Evolutionary conservation across 805 yeast species (phyloP).

Genomic region (Kluyveromyces nonfermentans): DNA sequence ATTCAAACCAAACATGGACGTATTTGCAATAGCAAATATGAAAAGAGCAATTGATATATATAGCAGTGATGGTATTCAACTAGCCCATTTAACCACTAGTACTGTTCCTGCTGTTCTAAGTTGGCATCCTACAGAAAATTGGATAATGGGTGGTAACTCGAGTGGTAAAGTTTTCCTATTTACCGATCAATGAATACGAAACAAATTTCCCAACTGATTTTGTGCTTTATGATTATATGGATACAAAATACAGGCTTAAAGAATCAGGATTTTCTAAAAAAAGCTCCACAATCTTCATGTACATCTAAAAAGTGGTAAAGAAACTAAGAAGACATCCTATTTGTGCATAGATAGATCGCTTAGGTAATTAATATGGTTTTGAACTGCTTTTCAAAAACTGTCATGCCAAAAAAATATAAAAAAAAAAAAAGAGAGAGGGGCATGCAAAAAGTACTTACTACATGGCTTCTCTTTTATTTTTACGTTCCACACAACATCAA

Average conservation of each 20-base stretch:
- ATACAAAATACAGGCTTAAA: no score
- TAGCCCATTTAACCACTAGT: constrained; percentile 72
- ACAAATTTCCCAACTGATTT: no score
- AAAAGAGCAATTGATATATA: constrained; percentile 78
- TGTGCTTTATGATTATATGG: no score
- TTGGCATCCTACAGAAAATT: constrained; percentile 78
- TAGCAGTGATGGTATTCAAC: constrained; percentile 61
- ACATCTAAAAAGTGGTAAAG: no score
- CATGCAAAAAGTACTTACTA: no score
- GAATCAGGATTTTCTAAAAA: no score
- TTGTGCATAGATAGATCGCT: not conserved
- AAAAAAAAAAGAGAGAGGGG: no score
- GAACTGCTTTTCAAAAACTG: not conserved
- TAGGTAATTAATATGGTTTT: not conserved
- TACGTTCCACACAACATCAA: not conserved
- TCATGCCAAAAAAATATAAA: not conserved
- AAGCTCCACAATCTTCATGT: no score
- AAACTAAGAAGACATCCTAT: not conserved
- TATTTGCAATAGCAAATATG: constrained; percentile 92
- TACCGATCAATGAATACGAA: constrained; percentile 13
- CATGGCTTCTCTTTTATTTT: not conserved
- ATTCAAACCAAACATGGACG: constrained; percentile 71
- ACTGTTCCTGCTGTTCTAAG: constrained; percentile 89
- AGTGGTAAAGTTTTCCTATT: constrained; percentile 78
- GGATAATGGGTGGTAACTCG: constrained; percentile 92